These are phyloP conservation scores for Penicillium cinerascens DNA, from an alignment of 495 filamentous ascomycete species.

Conservation along the genomic window DNA sequence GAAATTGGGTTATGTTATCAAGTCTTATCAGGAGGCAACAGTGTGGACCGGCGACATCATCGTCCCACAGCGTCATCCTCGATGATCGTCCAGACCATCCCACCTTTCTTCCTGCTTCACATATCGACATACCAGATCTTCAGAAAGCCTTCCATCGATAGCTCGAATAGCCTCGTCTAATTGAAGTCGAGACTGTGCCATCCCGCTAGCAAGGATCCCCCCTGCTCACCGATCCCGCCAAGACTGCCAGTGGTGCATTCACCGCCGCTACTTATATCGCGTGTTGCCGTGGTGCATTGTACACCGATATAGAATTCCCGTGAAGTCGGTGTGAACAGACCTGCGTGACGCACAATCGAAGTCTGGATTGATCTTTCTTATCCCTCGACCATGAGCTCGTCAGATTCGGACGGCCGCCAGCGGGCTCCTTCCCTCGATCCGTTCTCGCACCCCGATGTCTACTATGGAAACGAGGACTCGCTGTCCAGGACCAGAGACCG, in stretches of 20 bases:
- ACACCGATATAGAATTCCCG: neutral
- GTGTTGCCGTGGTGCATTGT: neutral
- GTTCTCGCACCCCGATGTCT: slow-evolving; percentile 46
- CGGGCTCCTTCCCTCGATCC: slow-evolving; percentile 41
- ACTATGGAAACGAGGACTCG: slow-evolving; percentile 46
- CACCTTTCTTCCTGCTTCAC: no score
- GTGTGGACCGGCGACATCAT: slow-evolving; percentile 38
- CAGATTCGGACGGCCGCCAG: slow-evolving; percentile 25
- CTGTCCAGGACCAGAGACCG: slow-evolving; percentile 32
- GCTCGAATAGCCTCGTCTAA: neutral
- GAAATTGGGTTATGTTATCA: slow-evolving; percentile 1
- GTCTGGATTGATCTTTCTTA: slow-evolving; percentile 6
- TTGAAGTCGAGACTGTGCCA: slow-evolving; percentile 7
- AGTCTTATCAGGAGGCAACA: slow-evolving; percentile 25
- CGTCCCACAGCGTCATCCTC: slow-evolving; percentile 18
- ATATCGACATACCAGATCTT: neutral
- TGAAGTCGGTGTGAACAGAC: slow-evolving; percentile 26
- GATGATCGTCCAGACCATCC: no score
- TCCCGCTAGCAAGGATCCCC: slow-evolving; percentile 1
- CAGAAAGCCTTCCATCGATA: neutral
- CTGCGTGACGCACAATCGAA: slow-evolving; percentile 22
- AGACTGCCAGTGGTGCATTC: neutral
- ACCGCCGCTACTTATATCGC: neutral
- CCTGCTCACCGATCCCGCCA: slow-evolving; percentile 1
- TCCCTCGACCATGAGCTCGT: slow-evolving; percentile 32